phyloP scores from a whole-genome alignment of 169 alveolate genomes.

The Cystoisospora suis region DNA sequence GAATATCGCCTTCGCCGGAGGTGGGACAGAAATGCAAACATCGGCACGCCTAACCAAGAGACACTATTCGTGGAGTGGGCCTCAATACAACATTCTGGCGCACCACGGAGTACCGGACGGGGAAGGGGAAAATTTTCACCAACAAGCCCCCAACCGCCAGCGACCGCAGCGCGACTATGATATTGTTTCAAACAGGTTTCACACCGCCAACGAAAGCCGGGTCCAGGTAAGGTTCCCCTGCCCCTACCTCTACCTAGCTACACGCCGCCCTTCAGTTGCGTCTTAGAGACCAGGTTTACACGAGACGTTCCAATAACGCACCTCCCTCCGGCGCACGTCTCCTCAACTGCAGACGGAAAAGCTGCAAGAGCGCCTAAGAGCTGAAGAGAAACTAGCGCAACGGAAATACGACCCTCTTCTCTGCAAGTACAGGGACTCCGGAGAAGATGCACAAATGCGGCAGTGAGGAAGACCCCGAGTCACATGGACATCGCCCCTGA shows the following conservation, averaged over 20 bases:
- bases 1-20: neutral
- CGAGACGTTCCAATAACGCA: no score
- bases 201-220: neutral
- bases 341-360: neutral
- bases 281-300: no score
- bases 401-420: neutral
- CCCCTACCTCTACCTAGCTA: no score
- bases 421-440: neutral
- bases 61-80: neutral
- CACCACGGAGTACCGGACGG: neutral
- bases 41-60: neutral
- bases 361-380: neutral
- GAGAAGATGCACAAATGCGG: neutral
- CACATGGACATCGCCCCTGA: no score
- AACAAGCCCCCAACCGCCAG: neutral
- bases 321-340: no score
- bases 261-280: no score
- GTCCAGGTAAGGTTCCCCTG: neutral
- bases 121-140: no score
- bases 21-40: no score
- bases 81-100: neutral
- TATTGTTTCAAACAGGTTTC: neutral
- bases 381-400: neutral
- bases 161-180: slow-evolving; percentile 5
- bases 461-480: neutral